Evolutionary conservation across 139 green algal species (phyloP).

Genomic region (Chlamydomonas schloesseri): DNA sequence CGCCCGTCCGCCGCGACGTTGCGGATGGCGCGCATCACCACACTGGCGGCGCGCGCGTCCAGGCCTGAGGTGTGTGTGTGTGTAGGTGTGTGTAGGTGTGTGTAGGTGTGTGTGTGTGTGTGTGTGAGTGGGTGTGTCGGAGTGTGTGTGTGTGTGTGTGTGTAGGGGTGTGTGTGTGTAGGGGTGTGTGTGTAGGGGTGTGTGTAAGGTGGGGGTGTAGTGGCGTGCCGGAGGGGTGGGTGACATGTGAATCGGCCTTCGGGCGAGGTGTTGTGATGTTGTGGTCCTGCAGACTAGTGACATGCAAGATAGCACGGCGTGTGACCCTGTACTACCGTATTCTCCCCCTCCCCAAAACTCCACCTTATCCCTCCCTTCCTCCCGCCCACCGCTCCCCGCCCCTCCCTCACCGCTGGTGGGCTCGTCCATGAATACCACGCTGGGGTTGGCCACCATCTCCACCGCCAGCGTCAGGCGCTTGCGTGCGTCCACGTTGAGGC

Average conservation of each 20-base stretch:
- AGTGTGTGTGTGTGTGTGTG: no score
- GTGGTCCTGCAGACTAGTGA: no score
- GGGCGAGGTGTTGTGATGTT: no score
- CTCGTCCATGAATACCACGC: slow-evolving; percentile 70
- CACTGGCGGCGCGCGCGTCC: neutral
- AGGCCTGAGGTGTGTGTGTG: neutral
- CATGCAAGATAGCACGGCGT: no score
- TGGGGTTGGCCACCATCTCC: slow-evolving; percentile 89
- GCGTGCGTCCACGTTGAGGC: slow-evolving; percentile 77
- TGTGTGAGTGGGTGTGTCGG: no score
- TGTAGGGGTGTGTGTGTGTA: no score
- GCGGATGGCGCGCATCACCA: neutral
- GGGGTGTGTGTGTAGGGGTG: no score
- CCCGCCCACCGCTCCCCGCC: neutral
- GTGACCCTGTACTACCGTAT: no score
- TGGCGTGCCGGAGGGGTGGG: no score
- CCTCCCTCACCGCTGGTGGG: slow-evolving; percentile 43
- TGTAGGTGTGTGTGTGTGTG: neutral
- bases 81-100: neutral
- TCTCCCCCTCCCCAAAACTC: no score
- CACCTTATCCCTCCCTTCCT: neutral
- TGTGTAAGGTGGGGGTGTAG: no score
- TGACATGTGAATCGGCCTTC: no score
- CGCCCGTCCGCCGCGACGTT: slow-evolving; percentile 71
- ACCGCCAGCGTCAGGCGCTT: slow-evolving; percentile 93